Base-by-base conservation (phyloP, 2,329 filamentous ascomycete genomes). In the Pestalotiopsis sp. region DNA sequence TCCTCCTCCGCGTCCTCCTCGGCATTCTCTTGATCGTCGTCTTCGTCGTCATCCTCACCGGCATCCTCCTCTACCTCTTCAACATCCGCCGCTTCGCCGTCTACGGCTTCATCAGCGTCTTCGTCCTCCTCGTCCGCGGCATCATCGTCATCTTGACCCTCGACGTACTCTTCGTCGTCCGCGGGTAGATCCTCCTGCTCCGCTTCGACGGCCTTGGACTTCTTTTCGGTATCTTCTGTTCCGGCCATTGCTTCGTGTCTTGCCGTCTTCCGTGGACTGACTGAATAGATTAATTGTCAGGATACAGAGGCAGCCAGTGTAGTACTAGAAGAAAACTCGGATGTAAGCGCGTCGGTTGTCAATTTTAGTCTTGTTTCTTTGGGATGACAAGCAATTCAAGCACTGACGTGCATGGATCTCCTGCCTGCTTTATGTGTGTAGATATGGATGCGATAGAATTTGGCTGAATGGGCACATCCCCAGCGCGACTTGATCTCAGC, bases 1-100 rank as follows among this genome's bases (percentile, higher is more conserved):
- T 67, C 66, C 6, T 75, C 71, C 2, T 70, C 30, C 7, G 30
- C 30, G 2, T 35, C 67, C 3, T 70, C 70, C 4, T 74, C 67
- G 1, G 69, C 70, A 22, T 73, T 69, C 22, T 14, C 20, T 10
- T 55, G n/a, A 14, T 56, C 26, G 10, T 35, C 30, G 30, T 35
- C 30, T 35, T 35, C 30, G 1, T 35, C 30, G 30, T 58, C 63
- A 17, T 65, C 48, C 24, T 65, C n/a, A 24, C 24, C 26, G 22
- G 3, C 44, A 35, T 44, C 2, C 9, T 61, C 38, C 56, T 30
- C 56, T 26, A 58, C 22, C 4, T 58, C 11, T 2, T 59, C 55
- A 4, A 0, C 20, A 10, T 26, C 35, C 35, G 13, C 35, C 6
- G 7, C 35, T 3, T 61, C 30, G 30, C 11, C 64, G 10, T 2